Percentiles rank a stretch among this genome's conserved stretches.
Evolutionary conservation across 2,329 filamentous ascomycete genomes (phyloP).

Genomic region (Clarireedia monteithiana): DNA sequence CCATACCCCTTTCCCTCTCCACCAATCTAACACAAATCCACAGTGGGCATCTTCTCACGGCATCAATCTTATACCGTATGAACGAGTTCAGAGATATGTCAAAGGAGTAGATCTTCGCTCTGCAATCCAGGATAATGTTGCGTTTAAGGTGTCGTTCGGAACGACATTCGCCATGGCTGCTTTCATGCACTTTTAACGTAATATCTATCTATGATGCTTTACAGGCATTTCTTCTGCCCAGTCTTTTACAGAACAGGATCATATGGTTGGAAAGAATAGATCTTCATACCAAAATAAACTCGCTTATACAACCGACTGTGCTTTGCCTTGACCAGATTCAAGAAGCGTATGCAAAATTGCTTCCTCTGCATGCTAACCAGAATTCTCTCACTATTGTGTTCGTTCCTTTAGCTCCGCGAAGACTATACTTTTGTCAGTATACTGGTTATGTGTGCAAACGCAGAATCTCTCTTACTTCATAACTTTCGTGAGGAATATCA

Average conservation of each 20-base stretch:
- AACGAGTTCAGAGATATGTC: constrained; percentile 40
- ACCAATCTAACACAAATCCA: constrained; percentile 7
- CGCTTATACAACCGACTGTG: too few species aligned
- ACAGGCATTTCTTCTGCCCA: too few species aligned
- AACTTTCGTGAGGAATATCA: constrained; percentile 57
- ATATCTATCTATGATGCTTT: neutral
- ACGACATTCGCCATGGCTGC: constrained; percentile 64
- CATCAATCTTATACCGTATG: constrained; percentile 36
- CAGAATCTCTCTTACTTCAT: constrained; percentile 40
- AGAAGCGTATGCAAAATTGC: constrained; percentile 53
- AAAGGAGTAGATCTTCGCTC: constrained; percentile 40
- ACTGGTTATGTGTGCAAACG: too few species aligned
- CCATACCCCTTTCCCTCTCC: neutral
- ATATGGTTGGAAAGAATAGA: too few species aligned
- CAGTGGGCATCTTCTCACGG: constrained; percentile 43
- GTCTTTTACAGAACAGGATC: neutral
- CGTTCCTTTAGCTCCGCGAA: constrained; percentile 56
- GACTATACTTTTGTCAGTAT: constrained; percentile 31
- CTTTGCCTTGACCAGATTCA: neutral
- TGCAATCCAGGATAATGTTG: constrained; percentile 30
- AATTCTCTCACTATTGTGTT: constrained; percentile 64
- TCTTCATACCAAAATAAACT: neutral
- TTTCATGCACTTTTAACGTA: constrained; percentile 46
- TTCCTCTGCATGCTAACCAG: constrained; percentile 58
- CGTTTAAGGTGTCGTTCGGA: constrained; percentile 51